phyloP scores from a whole-genome alignment of 768 basidiomycete species.

The Cystobasidium tubakii region DNA sequence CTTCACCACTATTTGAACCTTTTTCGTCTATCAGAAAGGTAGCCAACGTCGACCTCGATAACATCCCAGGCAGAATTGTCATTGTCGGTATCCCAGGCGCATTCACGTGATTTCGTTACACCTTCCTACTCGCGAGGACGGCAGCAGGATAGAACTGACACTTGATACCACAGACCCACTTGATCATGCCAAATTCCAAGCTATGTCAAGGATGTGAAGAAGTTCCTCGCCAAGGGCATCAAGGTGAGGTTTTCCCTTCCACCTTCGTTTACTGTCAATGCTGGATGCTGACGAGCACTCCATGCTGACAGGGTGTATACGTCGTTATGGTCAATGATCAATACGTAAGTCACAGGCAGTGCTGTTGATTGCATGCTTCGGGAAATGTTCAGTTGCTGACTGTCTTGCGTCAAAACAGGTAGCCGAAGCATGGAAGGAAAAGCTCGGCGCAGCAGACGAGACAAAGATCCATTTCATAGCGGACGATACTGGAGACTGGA shows the following conservation, averaged over 20 bases:
- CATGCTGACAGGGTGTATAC: background rate
- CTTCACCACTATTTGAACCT: background rate
- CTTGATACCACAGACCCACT: conserved; percentile 6
- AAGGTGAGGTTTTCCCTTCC: background rate
- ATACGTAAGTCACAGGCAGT: background rate
- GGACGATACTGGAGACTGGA: conserved; percentile 18
- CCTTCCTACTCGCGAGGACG: too few relatives aligned
- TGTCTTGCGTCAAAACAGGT: background rate
- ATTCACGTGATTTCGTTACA: conserved; percentile 12
- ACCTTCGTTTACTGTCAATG: background rate
- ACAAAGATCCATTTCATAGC: conserved; percentile 21
- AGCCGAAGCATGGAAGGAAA: conserved; percentile 24
- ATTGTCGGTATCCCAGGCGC: conserved; percentile 29
- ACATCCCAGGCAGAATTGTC: conserved; percentile 18
- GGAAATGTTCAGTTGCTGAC: too few relatives aligned
- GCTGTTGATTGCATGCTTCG: background rate
- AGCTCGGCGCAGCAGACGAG: conserved; percentile 9
- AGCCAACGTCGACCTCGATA: conserved; percentile 18
- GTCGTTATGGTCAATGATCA: conserved; percentile 26
- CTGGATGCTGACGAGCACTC: too few relatives aligned
- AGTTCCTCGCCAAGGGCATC: conserved; percentile 14
- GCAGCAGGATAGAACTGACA: too few relatives aligned
- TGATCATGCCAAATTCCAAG: conserved; percentile 19
- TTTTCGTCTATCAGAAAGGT: background rate
- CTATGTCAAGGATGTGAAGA: conserved; percentile 6